Conservation (phyloP, 805 yeast species). For the Candida oleophila region DNA sequence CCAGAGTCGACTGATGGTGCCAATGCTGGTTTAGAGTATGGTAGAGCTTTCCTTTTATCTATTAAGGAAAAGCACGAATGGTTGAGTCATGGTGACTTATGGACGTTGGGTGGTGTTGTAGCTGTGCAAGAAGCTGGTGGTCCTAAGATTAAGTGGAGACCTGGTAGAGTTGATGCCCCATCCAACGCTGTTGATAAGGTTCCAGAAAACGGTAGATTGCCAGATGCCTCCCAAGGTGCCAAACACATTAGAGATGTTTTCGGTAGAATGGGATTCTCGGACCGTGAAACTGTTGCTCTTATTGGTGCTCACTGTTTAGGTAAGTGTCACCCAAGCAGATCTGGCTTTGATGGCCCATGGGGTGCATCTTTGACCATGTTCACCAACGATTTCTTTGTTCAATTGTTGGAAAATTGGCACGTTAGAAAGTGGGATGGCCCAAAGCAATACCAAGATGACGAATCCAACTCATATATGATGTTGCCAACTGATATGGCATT, state of each 20-base stretch:
- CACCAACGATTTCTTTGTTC: slow-evolving; percentile 38
- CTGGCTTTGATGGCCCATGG: slow-evolving; percentile 49
- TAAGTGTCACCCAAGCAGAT: slow-evolving; percentile 33
- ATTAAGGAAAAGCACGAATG: slow-evolving; percentile 60
- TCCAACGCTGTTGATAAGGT: slow-evolving; percentile 45
- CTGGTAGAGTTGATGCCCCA: slow-evolving; percentile 64
- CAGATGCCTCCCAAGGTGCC: slow-evolving; percentile 67
- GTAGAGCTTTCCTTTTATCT: slow-evolving; percentile 54
- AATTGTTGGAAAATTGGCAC: slow-evolving; percentile 55
- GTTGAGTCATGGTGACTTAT: slow-evolving; percentile 77
- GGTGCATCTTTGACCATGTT: slow-evolving; percentile 39
- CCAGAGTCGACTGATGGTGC: slow-evolving; percentile 38
- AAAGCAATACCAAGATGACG: slow-evolving; percentile 41
- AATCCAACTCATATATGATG: slow-evolving; percentile 48
- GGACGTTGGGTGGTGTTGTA: slow-evolving; percentile 75
- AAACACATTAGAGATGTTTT: slow-evolving; percentile 65
- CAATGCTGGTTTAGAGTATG: slow-evolving; percentile 63
- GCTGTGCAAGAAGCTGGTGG: slow-evolving; percentile 81
- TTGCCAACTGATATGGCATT: slow-evolving; percentile 58
- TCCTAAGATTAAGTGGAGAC: slow-evolving; percentile 76
- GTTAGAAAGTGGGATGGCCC: slow-evolving; percentile 40
- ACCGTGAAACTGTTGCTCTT: slow-evolving; percentile 40
- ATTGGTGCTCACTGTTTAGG: slow-evolving; percentile 45
- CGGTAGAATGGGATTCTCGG: slow-evolving; percentile 49
- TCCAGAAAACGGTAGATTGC: slow-evolving; percentile 71